These are phyloP conservation scores for Phytophthora uliginosa DNA, from an alignment of 352 stramenopile species.

Conservation along the genomic window DNA sequence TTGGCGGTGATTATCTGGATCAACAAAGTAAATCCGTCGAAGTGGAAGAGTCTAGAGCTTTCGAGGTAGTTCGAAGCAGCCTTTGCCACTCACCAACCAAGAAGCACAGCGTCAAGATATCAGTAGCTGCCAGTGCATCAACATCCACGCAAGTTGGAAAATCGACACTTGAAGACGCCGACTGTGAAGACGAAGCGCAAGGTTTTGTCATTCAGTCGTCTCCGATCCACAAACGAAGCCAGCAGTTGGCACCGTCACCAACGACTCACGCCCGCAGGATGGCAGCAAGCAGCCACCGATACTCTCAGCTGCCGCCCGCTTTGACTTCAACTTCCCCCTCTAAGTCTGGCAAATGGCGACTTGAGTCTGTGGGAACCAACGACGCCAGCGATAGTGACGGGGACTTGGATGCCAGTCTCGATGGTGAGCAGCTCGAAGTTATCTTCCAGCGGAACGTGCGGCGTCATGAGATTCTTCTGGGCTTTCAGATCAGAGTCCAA, in stretches of 20 bases:
- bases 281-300: conserved; percentile 31
- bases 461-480: conserved; percentile 67
- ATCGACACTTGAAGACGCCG: background rate
- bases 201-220: conserved; percentile 36
- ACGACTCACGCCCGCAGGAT: background rate
- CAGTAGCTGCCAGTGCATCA: background rate
- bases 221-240: conserved; percentile 12
- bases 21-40: conserved; percentile 19
- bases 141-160: background rate
- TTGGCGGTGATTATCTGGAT: background rate
- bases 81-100: conserved; percentile 3
- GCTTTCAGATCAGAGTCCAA: conserved; percentile 49
- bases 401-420: conserved; percentile 44
- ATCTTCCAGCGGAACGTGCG: conserved; percentile 74
- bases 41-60: conserved; percentile 1
- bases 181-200: conserved; percentile 41
- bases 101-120: background rate
- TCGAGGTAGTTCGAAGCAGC: background rate
- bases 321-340: conserved; percentile 9
- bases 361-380: conserved; percentile 27
- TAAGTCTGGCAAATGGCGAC: conserved; percentile 18
- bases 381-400: conserved; percentile 36
- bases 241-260: conserved; percentile 3
- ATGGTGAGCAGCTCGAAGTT: conserved; percentile 57
- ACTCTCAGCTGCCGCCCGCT: conserved; percentile 22